phyloP scores from a whole-genome alignment of 768 basidiomycete species.

The Russula compacta region DNA sequence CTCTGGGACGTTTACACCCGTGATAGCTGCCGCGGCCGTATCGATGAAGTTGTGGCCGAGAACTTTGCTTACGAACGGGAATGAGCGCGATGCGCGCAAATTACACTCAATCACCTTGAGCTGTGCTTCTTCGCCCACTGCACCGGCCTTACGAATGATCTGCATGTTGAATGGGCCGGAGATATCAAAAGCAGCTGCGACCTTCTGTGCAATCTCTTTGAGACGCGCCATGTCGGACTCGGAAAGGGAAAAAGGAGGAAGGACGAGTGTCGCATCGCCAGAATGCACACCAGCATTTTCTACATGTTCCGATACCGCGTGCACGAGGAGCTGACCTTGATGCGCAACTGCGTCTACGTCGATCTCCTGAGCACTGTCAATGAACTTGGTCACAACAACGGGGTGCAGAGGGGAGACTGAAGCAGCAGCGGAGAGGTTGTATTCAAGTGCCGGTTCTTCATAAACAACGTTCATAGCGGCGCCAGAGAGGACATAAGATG shows the following conservation, averaged over 20 bases:
- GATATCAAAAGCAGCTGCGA: constrained; percentile 90
- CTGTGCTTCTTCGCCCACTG: constrained; percentile 45
- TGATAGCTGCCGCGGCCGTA: constrained; percentile 81
- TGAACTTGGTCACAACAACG: constrained; percentile 98
- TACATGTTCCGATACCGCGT: constrained; percentile 96
- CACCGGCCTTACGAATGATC: constrained; percentile 75
- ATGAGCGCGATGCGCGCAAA: constrained; percentile 92
- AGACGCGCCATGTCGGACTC: constrained; percentile 74
- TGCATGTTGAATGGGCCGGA: constrained; percentile 99
- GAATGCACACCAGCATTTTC: constrained; percentile 99
- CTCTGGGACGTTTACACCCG: constrained; percentile 77
- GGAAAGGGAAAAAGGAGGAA: constrained; percentile 82
- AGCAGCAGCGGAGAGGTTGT: constrained; percentile 94
- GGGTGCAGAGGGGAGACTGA: constrained; percentile 95
- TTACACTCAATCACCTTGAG: constrained; percentile 99
- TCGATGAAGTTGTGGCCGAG: constrained; percentile 97
- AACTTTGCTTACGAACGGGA: constrained; percentile 99
- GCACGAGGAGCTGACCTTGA: constrained; percentile 84
- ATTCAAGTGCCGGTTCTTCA: constrained; percentile 80
- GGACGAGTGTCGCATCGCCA: constrained; percentile 94
- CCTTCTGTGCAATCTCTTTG: constrained; percentile 91
- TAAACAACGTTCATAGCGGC: constrained; percentile 99
- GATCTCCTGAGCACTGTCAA: constrained; percentile 95
- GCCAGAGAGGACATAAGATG: constrained; percentile 96
- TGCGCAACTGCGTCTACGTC: constrained; percentile 97